Evolutionary conservation across 257 asterid species (phyloP), one percentile per base, ranked within the genome.

Genomic region (Hygrophila difformis): DNA sequence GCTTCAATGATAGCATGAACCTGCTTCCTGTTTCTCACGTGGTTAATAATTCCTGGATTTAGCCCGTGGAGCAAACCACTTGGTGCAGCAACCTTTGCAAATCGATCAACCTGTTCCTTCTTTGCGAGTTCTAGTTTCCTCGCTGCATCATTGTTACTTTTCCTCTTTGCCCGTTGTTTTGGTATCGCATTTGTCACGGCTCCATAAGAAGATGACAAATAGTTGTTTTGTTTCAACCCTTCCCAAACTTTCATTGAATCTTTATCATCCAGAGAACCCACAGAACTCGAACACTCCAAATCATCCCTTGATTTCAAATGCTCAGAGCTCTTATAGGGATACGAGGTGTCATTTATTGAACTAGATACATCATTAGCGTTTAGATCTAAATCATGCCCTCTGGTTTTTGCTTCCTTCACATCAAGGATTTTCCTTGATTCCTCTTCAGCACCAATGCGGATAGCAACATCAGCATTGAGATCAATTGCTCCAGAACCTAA

Each of bases 21-120:
- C 64, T 87, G 99, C 56, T 69, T 91, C 37, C 87, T 76, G 64
- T 91, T 91, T 52, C 99, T 70, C 23, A 91, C 99, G 50, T 86
- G 99, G 72, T 82, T 91, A 45, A 91, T 86, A 49, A 91, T 91
- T 35, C 97, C 97, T 1, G 93, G 99, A 69, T 91, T 91, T 35
- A 91, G 66, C 52, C 79, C 99, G 12, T 78, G 76, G 36, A 91
- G 97, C 72, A 91, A 63, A 19, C 97, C 99, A 57, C 94, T 76
- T 0, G 99, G 99, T 28, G 95, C 93, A 43, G 97, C 94, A 61
- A 87, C 65, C 62, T 76, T 81, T 18, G 97, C 95, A 61, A 91
- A 83, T 49, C 88, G 69, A 64, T 81, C 93, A 17, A 68, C 85
- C 52, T 78, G 89, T 65, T 91, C 96, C 67, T 73, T 86, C 76